Base-by-base conservation (phyloP, 495 filamentous ascomycete genomes). In the Daldinia caldariorum region DNA sequence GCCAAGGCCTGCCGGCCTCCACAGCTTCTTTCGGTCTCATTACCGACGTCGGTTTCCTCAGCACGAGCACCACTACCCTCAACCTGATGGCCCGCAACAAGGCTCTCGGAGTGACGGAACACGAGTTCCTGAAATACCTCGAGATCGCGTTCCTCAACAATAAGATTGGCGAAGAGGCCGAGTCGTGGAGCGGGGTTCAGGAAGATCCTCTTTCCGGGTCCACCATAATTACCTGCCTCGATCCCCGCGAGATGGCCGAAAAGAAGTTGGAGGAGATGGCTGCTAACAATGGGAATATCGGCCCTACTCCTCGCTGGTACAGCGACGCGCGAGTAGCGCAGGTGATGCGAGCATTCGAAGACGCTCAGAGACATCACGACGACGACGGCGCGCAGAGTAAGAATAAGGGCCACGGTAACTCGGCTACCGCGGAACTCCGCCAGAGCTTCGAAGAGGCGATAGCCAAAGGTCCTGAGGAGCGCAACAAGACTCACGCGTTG, bases 241-340 rank as follows among this genome's bases (percentile, higher is more conserved):
- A 57, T 18, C 54, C 54, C 32, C 31, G 54, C 31, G 31, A 20
- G 16, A 57, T 57, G 54, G 54, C 54, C 1, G 54, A 57, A 1
- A 38, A 22, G 54, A 57, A 32, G 31, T 32, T 53, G 16, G 50
- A 53, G 50, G 50, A 53, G 50, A 53, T 53, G 31, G 50, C 50
- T 14, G 50, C 50, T 6, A 53, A 32, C 31, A 53, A 53, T 12
- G 31, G 50, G 22, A 32, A 47, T 22, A 5, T 29, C 50, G 54
- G 34, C 54, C 54, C 54, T 10, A 57, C 54, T 34, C 54, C 54
- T 13, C 54, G 54, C 14, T 57, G 54, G 54, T 57, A 57, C 54
- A 57, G 54, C 34, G 54, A 57, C 18, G 31, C 54, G 2, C 54
- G 54, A 57, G 54, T 57, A 3, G 34, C 34, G 1, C 54, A 57